Percentiles rank a stretch among this genome's conserved stretches.
These are phyloP conservation scores for Didymellaceae sp. DNA, from an alignment of 2,329 filamentous ascomycete genomes.

Conservation along the genomic window DNA sequence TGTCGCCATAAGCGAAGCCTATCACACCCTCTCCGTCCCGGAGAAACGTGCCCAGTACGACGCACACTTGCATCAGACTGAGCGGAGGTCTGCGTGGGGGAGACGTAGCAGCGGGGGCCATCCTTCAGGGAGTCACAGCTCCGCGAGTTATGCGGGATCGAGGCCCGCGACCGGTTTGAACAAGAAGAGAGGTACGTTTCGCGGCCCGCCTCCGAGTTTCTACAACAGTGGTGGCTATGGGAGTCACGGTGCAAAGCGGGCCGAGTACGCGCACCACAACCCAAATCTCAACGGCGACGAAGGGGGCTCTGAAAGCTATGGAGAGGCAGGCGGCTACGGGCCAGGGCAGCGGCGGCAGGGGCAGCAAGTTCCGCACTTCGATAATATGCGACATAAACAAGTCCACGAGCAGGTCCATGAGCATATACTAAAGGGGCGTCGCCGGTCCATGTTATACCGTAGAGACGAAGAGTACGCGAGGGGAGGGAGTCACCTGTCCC, in stretches of 20 bases:
- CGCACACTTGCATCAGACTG: constrained; percentile 62
- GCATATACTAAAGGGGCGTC: constrained; percentile 55
- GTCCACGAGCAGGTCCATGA: constrained; percentile 73
- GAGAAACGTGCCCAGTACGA: constrained; percentile 83
- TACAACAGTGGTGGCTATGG: constrained; percentile 84
- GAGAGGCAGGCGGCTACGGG: constrained; percentile 62
- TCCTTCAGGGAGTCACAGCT: constrained; percentile 62
- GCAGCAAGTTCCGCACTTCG: constrained; percentile 73
- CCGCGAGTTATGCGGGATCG: constrained; percentile 69
- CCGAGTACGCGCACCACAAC: constrained; percentile 50
- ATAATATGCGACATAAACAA: constrained; percentile 72
- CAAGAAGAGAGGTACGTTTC: constrained; percentile 75
- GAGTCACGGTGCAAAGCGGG: constrained; percentile 64
- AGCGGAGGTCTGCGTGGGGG: constrained; percentile 36
- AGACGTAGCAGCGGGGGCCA: constrained; percentile 47
- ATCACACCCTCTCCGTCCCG: constrained; percentile 74
- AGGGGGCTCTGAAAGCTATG: constrained; percentile 39
- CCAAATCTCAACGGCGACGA: constrained; percentile 21
- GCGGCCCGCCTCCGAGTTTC: constrained; percentile 87
- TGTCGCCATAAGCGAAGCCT: constrained; percentile 83
- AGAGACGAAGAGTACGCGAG: constrained; percentile 32
- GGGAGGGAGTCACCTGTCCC: constrained; percentile 36
- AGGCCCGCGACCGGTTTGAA: constrained; percentile 83
- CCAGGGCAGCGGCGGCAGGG: constrained; percentile 61
- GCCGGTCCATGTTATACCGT: constrained; percentile 14